Percentiles rank a stretch among this genome's conserved stretches.
Conservation (phyloP, 2,329 filamentous ascomycete genomes). For the Neofusicoccum kwambonambiense region DNA sequence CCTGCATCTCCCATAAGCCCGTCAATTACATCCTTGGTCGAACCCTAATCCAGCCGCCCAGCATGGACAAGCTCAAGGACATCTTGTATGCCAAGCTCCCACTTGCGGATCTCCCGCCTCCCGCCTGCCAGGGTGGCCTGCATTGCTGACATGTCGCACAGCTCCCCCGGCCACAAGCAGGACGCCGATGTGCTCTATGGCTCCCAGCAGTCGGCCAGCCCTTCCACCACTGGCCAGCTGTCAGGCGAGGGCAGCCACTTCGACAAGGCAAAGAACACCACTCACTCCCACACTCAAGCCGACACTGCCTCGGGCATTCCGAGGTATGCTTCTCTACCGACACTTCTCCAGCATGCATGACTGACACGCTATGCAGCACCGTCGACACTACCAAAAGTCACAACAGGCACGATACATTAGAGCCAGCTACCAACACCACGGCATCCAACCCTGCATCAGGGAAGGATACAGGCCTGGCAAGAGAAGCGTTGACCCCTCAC, state of each 20-base stretch:
- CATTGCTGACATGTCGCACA: constrained; percentile 16
- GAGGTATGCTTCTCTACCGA: neutral
- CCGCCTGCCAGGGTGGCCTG: neutral
- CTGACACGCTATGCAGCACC: neutral
- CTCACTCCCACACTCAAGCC: neutral
- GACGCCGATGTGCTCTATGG: constrained; percentile 36
- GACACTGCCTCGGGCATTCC: neutral
- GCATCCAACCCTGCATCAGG: neutral
- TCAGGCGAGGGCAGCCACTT: constrained; percentile 28
- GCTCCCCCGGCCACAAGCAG: constrained; percentile 32
- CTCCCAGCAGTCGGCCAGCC: neutral
- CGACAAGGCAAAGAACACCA: neutral
- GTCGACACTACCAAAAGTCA: neutral
- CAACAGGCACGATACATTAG: neutral
- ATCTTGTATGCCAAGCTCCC: constrained; percentile 36
- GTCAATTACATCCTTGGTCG: neutral
- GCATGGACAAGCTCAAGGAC: constrained; percentile 48
- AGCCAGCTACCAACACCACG: neutral
- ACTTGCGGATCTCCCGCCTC: neutral
- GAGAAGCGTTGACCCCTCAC: neutral
- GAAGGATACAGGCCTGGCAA: neutral
- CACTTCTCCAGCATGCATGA: neutral
- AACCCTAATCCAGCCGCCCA: neutral
- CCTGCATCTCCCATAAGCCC: neutral
- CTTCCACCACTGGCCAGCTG: constrained; percentile 11